These are phyloP conservation scores for Pythium volutum DNA, from an alignment of 352 stramenopile species.

Conservation along the genomic window DNA sequence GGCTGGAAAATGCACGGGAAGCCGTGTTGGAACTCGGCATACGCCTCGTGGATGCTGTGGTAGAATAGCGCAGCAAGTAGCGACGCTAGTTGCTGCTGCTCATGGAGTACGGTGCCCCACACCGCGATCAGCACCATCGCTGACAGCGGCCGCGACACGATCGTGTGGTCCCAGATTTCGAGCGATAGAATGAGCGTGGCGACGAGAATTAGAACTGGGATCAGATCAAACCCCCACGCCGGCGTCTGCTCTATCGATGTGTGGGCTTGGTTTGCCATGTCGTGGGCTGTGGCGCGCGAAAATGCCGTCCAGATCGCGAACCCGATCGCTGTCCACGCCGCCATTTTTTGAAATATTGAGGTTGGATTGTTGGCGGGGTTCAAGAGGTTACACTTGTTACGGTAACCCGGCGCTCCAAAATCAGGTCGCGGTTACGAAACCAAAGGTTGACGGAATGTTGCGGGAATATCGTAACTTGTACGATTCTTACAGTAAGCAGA, in stretches of 20 bases:
- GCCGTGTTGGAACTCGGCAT: constrained; percentile 29
- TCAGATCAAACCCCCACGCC: constrained; percentile 11
- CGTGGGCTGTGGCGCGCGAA: neutral
- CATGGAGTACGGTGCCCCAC: constrained; percentile 34
- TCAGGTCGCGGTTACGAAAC: too few species aligned
- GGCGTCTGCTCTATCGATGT: neutral
- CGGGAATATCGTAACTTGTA: too few species aligned
- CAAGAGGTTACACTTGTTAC: neutral
- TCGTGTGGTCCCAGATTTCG: constrained; percentile 54
- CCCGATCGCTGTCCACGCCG: neutral
- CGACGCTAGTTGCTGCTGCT: constrained; percentile 41
- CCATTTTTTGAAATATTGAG: neutral
- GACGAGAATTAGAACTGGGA: constrained; percentile 50
- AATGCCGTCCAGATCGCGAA: neutral
- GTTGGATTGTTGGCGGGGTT: neutral
- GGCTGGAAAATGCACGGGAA: constrained; percentile 37
- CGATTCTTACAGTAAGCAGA: too few species aligned
- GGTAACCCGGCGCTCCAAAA: too few species aligned
- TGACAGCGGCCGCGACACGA: constrained; percentile 40
- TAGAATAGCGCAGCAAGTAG: constrained; percentile 41
- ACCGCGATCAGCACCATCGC: constrained; percentile 34
- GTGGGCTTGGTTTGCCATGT: neutral
- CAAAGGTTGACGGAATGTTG: too few species aligned
- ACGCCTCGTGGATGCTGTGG: constrained; percentile 36
- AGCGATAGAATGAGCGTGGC: constrained; percentile 47